These are phyloP conservation scores for Xerocomellus intermedius DNA, from an alignment of 768 basidiomycete species.

Conservation along the genomic window DNA sequence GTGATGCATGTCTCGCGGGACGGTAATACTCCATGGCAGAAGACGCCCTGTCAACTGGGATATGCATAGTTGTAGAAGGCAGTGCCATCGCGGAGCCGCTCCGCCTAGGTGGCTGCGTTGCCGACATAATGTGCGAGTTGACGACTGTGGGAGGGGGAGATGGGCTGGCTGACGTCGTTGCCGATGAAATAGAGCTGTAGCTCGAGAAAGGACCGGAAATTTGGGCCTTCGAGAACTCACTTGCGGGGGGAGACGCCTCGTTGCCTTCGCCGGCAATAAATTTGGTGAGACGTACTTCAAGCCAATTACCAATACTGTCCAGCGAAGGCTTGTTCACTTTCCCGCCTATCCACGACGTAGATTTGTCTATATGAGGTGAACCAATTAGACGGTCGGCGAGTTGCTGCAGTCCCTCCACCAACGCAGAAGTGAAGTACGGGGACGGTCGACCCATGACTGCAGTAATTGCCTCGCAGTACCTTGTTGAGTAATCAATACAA, in stretches of 20 bases:
- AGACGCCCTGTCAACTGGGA: constrained; percentile 66
- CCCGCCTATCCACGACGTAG: constrained; percentile 81
- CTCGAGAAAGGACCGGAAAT: constrained; percentile 85
- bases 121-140: constrained; percentile 35
- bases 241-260: constrained; percentile 37
- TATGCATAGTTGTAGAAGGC: constrained; percentile 45
- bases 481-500: constrained; percentile 38
- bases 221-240: constrained; percentile 35
- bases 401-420: constrained; percentile 73
- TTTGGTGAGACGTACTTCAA: constrained; percentile 89
- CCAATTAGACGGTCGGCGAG: constrained; percentile 78
- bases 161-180: constrained; percentile 68
- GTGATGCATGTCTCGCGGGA: constrained; percentile 47
- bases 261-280: constrained; percentile 93
- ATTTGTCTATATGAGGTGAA: constrained; percentile 70
- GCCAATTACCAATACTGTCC: constrained; percentile 87
- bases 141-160: constrained; percentile 66
- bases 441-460: constrained; percentile 60
- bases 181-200: constrained; percentile 88
- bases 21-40: constrained; percentile 77
- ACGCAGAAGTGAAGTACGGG: constrained; percentile 60
- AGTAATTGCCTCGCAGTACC: constrained; percentile 92
- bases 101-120: constrained; percentile 48
- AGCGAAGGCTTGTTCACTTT: constrained; percentile 89
- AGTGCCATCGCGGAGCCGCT: constrained; percentile 70